phyloP scores from a whole-genome alignment of 2,329 filamentous ascomycete species.

The Escovopsis sp. region DNA sequence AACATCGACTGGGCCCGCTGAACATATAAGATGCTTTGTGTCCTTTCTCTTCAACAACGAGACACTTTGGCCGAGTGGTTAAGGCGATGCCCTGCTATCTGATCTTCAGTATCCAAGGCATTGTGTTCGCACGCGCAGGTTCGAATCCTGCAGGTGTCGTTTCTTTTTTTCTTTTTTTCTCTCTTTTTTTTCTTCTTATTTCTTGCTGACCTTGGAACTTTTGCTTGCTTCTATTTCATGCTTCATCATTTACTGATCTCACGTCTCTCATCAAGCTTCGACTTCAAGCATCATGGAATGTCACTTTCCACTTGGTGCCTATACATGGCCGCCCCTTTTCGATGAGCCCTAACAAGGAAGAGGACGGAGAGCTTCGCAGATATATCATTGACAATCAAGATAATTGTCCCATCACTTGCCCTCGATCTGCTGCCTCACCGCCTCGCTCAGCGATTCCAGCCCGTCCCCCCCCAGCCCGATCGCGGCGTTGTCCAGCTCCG shows the following conservation, averaged over 20 bases:
- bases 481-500: slow-evolving; percentile 48
- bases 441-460: slow-evolving; percentile 26
- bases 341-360: no score
- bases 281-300: no score
- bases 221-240: background rate
- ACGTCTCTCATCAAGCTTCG: no score
- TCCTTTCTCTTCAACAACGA: no score
- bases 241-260: background rate
- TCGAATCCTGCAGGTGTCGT: slow-evolving; percentile 8
- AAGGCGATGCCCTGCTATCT: slow-evolving; percentile 8
- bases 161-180: slow-evolving; percentile 1
- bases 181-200: background rate
- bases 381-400: no score
- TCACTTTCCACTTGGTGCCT: no score
- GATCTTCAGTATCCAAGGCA: slow-evolving; percentile 4
- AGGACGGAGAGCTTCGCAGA: no score
- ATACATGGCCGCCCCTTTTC: no score
- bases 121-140: slow-evolving; percentile 8
- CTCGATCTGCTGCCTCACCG: background rate
- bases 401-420: no score
- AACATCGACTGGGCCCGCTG: no score
- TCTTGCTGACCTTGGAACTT: background rate
- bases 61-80: slow-evolving; percentile 8
- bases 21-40: no score
- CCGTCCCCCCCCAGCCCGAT: slow-evolving; percentile 35